These are phyloP conservation scores for Aspergillus cejpii DNA, from an alignment of 2,329 filamentous ascomycete genomes.

Conservation along the genomic window DNA sequence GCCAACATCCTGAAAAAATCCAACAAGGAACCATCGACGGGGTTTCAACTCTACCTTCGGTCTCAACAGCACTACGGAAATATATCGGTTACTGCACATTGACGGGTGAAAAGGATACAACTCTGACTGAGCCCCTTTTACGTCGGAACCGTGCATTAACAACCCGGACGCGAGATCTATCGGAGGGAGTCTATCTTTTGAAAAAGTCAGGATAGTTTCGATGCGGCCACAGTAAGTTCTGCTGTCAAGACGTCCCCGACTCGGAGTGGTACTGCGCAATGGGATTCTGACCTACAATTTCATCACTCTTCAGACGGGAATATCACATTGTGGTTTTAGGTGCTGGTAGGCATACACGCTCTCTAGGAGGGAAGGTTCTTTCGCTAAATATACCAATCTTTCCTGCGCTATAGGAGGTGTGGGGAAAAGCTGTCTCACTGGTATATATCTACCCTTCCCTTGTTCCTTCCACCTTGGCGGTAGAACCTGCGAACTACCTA, in stretches of 20 bases:
- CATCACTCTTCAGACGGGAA: constrained; percentile 53
- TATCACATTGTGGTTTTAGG: constrained; percentile 78
- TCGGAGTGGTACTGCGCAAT: background rate
- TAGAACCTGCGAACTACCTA: background rate
- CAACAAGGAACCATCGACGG: background rate
- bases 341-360: constrained; percentile 51
- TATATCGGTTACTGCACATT: background rate
- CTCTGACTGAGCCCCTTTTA: background rate
- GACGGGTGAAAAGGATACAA: background rate
- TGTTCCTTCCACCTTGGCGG: constrained; percentile 13
- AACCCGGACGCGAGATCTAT: background rate
- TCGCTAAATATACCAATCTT: constrained; percentile 15
- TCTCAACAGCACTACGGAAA: background rate
- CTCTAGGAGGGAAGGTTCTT: constrained; percentile 1
- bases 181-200: background rate
- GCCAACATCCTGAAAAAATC: background rate
- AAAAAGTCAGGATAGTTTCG: constrained; percentile 12
- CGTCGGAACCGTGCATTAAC: background rate
- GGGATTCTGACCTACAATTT: constrained; percentile 16
- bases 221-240: constrained; percentile 37
- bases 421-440: constrained; percentile 86
- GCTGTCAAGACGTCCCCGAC: background rate
- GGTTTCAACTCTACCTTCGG: background rate
- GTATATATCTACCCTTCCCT: constrained; percentile 46
- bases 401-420: constrained; percentile 60